These are phyloP conservation scores for Aspergillus indologenus DNA, from an alignment of 495 filamentous ascomycete genomes.

Conservation along the genomic window DNA sequence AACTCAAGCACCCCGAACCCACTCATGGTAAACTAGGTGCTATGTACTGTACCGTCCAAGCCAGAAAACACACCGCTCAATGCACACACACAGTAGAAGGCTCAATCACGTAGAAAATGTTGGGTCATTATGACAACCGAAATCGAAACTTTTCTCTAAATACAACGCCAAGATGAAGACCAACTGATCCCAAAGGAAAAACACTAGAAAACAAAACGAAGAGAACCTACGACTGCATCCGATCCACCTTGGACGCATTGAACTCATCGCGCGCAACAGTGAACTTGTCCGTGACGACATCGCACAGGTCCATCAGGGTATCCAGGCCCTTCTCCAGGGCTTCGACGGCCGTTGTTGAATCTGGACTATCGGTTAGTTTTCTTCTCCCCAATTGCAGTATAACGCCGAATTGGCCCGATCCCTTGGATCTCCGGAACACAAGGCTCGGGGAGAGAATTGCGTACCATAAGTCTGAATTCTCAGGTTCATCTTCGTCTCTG, in stretches of 20 bases:
- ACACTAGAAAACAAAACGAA: constrained; percentile 2
- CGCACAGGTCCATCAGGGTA: constrained; percentile 85
- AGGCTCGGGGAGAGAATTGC: too few relatives aligned
- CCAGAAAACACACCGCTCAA: background rate
- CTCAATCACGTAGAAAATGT: background rate
- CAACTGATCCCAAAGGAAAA: constrained; percentile 3
- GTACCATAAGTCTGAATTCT: constrained; percentile 94
- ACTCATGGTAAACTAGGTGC: too few relatives aligned
- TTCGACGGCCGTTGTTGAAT: constrained; percentile 73
- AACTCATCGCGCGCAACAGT: constrained; percentile 62
- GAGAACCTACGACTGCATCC: constrained; percentile 33
- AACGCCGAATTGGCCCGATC: too few relatives aligned
- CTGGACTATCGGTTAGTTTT: constrained; percentile 38
- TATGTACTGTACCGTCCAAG: too few relatives aligned
- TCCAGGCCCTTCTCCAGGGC: constrained; percentile 86
- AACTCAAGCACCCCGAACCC: too few relatives aligned
- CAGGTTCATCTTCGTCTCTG: constrained; percentile 92
- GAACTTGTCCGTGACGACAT: constrained; percentile 87
- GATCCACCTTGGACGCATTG: constrained; percentile 39
- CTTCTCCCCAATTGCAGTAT: background rate
- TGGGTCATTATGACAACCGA: background rate
- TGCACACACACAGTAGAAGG: background rate
- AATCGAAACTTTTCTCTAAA: constrained; percentile 16
- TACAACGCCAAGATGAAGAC: constrained; percentile 13
- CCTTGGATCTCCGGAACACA: too few relatives aligned